Conservation (phyloP, 1,284 basidiomycete species). For the Sanguinoderma infundibulare region DNA sequence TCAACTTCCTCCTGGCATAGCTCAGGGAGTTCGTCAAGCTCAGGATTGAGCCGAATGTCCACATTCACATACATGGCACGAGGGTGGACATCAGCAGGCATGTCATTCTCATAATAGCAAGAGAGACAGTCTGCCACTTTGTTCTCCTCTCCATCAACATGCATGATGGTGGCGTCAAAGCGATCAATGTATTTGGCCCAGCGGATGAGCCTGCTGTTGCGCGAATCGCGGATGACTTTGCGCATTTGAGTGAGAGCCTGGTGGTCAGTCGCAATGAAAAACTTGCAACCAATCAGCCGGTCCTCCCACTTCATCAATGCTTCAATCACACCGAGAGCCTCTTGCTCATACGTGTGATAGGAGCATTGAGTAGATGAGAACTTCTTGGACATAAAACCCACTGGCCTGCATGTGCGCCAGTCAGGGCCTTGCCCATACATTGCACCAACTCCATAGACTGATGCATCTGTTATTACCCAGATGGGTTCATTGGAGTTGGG, state of each 20-base stretch:
- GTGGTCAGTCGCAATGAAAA: conserved; percentile 45
- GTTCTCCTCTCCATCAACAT: conserved; percentile 39
- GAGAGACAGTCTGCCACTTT: conserved; percentile 40
- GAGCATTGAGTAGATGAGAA: conserved; percentile 42
- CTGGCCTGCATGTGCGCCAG: conserved; percentile 41
- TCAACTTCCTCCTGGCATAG: conserved; percentile 11
- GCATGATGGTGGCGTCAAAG: conserved; percentile 38
- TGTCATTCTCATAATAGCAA: conserved; percentile 38
- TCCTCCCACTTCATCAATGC: conserved; percentile 43
- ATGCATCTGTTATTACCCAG: conserved; percentile 48
- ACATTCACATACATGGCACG: conserved; percentile 33
- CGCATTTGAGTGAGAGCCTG: conserved; percentile 40
- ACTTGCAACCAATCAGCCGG: conserved; percentile 32
- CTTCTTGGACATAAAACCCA: conserved; percentile 46
- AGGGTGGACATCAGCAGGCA: conserved; percentile 23
- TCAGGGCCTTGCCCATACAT: conserved; percentile 43
- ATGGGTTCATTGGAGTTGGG: conserved; percentile 36
- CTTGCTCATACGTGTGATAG: conserved; percentile 42
- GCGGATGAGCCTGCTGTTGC: conserved; percentile 31
- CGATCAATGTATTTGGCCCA: conserved; percentile 41
- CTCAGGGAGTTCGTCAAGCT: conserved; percentile 26
- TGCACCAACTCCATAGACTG: conserved; percentile 40
- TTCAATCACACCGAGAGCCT: conserved; percentile 43
- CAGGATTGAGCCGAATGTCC: conserved; percentile 31
- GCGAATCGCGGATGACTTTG: conserved; percentile 33